Conservation (phyloP, 768 basidiomycete species). For the Thelephora ganbajun region DNA sequence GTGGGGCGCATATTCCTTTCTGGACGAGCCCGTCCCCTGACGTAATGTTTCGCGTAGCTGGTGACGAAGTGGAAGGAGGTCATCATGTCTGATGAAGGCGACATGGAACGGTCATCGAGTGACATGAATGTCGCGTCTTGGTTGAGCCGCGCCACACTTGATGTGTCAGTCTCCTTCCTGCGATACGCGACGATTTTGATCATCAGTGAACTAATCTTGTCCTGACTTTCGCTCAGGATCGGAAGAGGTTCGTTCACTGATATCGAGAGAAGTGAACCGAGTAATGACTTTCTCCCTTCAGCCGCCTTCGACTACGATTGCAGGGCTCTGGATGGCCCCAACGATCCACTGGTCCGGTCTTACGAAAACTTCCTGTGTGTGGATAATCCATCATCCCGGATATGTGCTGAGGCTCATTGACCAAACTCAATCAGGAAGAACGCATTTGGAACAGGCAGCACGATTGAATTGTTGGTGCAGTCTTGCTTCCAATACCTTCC, state of each 20-base stretch:
- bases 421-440: conserved; percentile 23
- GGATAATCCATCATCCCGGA: not conserved
- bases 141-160: conserved; percentile 23
- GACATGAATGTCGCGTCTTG: conserved; percentile 36
- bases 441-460: conserved; percentile 33
- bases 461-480: conserved; percentile 32
- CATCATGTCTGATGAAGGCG: conserved; percentile 26
- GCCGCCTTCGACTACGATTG: conserved; percentile 37
- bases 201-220: not conserved
- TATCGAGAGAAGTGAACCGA: not conserved
- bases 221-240: conserved; percentile 8
- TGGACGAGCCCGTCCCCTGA: not conserved
- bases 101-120: conserved; percentile 12
- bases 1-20: conserved; percentile 4
- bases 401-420: not conserved
- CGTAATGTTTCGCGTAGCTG: conserved; percentile 19
- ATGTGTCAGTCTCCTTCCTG: conserved; percentile 10
- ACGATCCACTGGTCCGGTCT: conserved; percentile 40
- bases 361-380: conserved; percentile 30
- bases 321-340: conserved; percentile 29
- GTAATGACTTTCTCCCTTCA: conserved; percentile 1
- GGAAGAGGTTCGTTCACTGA: conserved; percentile 18
- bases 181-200: not conserved
- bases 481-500: conserved; percentile 27
- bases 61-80: conserved; percentile 37